Base-by-base conservation (phyloP, 2,329 filamentous ascomycete species). In the Mariannaea sp. region DNA sequence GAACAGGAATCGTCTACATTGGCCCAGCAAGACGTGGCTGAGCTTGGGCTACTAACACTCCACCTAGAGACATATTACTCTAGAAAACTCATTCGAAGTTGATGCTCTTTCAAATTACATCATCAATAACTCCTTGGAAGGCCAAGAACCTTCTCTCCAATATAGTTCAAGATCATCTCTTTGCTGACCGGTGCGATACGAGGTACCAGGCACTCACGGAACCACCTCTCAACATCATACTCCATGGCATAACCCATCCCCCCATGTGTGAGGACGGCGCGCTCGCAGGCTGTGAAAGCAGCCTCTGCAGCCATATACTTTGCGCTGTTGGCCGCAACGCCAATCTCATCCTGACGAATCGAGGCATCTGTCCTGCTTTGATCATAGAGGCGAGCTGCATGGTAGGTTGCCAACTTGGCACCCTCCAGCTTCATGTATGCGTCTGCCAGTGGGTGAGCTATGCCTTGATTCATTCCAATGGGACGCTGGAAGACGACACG, bases 161-260 rank as follows among this genome's bases (percentile, higher is more conserved):
- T 80, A 67, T 85, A 90, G 60, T 90, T 90, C 75, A 89, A 73
- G 46, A 90, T 88, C 88, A 90, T 90, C 73, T 90, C 88, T 58
- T 84, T 70, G 51, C 81, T 85, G 0, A 88, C 79, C 0, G 84
- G 85, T 8, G 85, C 84, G 46, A 88, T 84, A 8, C 85, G 71
- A 3, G 85, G 84, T 32, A 88, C 81, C 52, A 87, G 75, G 47
- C 82, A 82, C 66, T 87, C 85, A n/a, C 85, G 72, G 53, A 87
- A 75, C 71, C 82, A 87, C 38, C 84, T 73, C 68, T 88, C 84
- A 9, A 87, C 84, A 66, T 87, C 82, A 64, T 85, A 87, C 64
- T 85, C 82, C 32, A 77, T 74, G 1, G 84, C 83, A 63, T 87
- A 87, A 1, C 84, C 84, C 82, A 87, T 87, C 0, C 84, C 84